A percentile compares a stretch with the other conserved stretches of the same genome.
Conservation (phyloP, 2,329 filamentous ascomycete genomes). For the Camillea tinctor region DNA sequence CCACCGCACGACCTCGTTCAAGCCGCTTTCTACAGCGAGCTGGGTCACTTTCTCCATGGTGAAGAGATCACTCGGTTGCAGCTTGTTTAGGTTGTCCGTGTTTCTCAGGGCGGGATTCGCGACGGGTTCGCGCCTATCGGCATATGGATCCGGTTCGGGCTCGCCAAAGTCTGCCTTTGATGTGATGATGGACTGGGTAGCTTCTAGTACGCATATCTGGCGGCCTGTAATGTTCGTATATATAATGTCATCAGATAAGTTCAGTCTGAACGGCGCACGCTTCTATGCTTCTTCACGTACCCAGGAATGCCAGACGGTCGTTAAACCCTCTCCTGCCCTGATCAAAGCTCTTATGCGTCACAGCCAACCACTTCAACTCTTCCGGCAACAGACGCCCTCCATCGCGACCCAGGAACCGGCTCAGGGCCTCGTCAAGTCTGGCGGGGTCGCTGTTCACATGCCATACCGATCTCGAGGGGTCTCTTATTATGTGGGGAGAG, state of each 20-base stretch:
- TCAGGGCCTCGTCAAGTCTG: conserved; percentile 75
- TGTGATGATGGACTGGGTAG: conserved; percentile 61
- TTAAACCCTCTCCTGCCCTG: conserved; percentile 94
- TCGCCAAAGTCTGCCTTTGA: conserved; percentile 37
- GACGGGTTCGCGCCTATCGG: conserved; percentile 63
- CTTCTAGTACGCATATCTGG: conserved; percentile 27
- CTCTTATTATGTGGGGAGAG: conserved; percentile 57
- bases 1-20: conserved; percentile 81
- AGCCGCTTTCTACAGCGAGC: conserved; percentile 67
- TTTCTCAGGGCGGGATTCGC: conserved; percentile 67
- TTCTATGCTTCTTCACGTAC: too few species aligned
- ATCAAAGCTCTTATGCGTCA: conserved; percentile 98
- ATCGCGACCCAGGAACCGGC: conserved; percentile 68
- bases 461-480: conserved; percentile 55
- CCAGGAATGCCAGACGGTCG: conserved; percentile 84
- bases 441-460: conserved; percentile 73
- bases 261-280: too few species aligned
- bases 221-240: conserved; percentile 29
- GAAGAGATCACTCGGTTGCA: conserved; percentile 60
- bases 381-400: conserved; percentile 76
- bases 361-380: conserved; percentile 92
- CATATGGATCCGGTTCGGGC: conserved; percentile 39
- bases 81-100: conserved; percentile 67
- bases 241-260: too few species aligned
- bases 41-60: conserved; percentile 63